Conservation (phyloP, 805 yeast species). For the Priceomyces carsonii region DNA sequence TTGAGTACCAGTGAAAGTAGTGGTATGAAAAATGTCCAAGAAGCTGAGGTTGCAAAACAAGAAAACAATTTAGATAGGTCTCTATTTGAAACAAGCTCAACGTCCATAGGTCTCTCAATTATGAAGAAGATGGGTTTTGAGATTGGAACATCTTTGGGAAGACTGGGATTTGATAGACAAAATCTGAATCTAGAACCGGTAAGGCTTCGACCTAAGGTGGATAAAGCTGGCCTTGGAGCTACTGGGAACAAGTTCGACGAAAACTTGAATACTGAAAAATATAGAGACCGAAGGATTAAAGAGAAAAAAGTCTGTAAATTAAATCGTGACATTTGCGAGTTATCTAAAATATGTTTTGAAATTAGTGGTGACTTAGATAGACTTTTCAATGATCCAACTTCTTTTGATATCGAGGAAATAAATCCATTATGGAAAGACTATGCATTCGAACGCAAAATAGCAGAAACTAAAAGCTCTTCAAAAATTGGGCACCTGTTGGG, state of each 20-base stretch:
- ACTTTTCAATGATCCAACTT: conserved; percentile 19
- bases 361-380: conserved; percentile 38
- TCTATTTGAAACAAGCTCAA: conserved; percentile 9
- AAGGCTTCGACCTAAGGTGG: conserved; percentile 10
- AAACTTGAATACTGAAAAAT: conserved; percentile 6
- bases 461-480: not conserved
- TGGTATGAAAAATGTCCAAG: not conserved
- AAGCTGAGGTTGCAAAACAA: conserved; percentile 2
- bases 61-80: conserved; percentile 9
- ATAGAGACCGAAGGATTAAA: conserved; percentile 1
- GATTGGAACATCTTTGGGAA: conserved; percentile 48
- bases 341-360: conserved; percentile 46
- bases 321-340: conserved; percentile 11
- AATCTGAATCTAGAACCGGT: conserved; percentile 35
- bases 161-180: conserved; percentile 10
- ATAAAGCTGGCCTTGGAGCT: conserved; percentile 24
- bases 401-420: conserved; percentile 22
- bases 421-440: conserved; percentile 46
- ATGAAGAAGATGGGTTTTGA: conserved; percentile 63
- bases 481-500: conserved; percentile 4
- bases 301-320: conserved; percentile 1
- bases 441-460: conserved; percentile 8
- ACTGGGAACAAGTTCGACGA: not conserved
- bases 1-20: not conserved
- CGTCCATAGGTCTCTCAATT: conserved; percentile 48